phyloP scores from a whole-genome alignment of 176 grass and related monocot species.

The Triticum timopheevii region DNA sequence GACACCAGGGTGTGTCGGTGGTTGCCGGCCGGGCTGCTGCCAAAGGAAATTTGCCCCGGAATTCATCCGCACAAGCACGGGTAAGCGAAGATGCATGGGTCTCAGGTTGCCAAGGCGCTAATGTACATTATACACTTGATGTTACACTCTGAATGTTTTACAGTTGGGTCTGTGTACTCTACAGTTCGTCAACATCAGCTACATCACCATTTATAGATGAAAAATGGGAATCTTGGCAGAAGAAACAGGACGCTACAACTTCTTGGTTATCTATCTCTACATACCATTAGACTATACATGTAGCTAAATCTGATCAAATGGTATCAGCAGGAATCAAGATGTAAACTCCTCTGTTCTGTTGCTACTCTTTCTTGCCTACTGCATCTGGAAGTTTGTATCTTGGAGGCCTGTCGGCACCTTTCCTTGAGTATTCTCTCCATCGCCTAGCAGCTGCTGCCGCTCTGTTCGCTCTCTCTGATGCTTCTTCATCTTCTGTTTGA shows the following conservation, averaged over 20 bases:
- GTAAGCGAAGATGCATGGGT: not conserved
- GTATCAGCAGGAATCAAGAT: not conserved
- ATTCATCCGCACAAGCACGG: slow-evolving; percentile 36
- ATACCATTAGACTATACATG: slow-evolving; percentile 24
- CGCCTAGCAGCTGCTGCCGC: slow-evolving; percentile 67
- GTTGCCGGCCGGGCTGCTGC: not conserved
- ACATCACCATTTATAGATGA: slow-evolving; percentile 2
- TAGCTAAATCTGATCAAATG: not conserved
- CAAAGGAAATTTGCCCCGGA: slow-evolving; percentile 60
- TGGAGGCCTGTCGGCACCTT: slow-evolving; percentile 43
- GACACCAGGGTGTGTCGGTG: not conserved
- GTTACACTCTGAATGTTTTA: slow-evolving; percentile 21
- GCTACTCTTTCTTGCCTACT: slow-evolving; percentile 57
- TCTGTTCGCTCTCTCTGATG: slow-evolving; percentile 67
- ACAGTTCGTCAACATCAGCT: not conserved
- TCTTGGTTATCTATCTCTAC: not conserved
- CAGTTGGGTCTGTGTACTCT: not conserved
- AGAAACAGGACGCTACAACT: not conserved
- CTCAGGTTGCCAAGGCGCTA: not conserved
- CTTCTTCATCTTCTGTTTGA: slow-evolving; percentile 45
- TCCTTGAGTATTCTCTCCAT: slow-evolving; percentile 92
- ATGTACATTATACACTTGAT: not conserved
- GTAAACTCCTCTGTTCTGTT: not conserved
- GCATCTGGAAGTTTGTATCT: slow-evolving; percentile 79
- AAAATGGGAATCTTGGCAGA: not conserved